phyloP scores from a whole-genome alignment of 2,329 filamentous ascomycete genomes.

The Sporothrix schenckii region DNA sequence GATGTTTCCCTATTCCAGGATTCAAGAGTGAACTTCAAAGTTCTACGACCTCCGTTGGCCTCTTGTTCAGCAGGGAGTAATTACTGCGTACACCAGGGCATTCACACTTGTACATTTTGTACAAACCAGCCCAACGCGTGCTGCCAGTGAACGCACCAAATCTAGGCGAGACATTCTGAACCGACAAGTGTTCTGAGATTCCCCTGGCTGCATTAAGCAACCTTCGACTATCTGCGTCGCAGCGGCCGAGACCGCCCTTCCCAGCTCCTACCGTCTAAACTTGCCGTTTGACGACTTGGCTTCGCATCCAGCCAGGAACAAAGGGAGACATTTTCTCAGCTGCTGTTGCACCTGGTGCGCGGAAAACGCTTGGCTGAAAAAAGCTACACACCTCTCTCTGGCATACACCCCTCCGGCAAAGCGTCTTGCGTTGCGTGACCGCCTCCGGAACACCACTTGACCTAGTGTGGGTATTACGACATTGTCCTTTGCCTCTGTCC shows the following conservation, averaged over 20 bases:
- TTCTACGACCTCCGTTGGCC: not conserved
- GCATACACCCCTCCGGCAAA: constrained; percentile 13
- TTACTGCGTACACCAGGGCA: not conserved
- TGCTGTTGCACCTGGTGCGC: not conserved
- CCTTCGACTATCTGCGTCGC: not conserved
- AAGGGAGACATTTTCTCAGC: not conserved
- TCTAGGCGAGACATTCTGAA: not conserved
- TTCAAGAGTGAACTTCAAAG: not conserved
- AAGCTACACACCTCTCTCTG: not conserved
- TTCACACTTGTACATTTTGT: not conserved
- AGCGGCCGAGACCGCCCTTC: not conserved
- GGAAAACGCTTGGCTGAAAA: not conserved
- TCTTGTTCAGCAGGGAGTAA: no score
- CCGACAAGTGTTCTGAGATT: not conserved
- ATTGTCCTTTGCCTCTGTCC: not conserved
- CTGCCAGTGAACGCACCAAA: not conserved
- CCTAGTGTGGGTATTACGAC: not conserved
- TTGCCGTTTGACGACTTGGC: not conserved
- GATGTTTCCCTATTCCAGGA: not conserved
- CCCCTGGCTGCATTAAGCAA: not conserved
- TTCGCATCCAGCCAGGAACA: not conserved
- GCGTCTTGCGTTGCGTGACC: constrained; percentile 16
- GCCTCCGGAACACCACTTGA: constrained; percentile 2
- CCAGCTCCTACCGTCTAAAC: constrained; percentile 11
- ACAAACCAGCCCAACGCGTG: not conserved